A percentile compares a stretch with the other conserved stretches of the same genome.
phyloP scores from a whole-genome alignment of 2,329 filamentous ascomycete species.

The Coniochaeta prunicola region DNA sequence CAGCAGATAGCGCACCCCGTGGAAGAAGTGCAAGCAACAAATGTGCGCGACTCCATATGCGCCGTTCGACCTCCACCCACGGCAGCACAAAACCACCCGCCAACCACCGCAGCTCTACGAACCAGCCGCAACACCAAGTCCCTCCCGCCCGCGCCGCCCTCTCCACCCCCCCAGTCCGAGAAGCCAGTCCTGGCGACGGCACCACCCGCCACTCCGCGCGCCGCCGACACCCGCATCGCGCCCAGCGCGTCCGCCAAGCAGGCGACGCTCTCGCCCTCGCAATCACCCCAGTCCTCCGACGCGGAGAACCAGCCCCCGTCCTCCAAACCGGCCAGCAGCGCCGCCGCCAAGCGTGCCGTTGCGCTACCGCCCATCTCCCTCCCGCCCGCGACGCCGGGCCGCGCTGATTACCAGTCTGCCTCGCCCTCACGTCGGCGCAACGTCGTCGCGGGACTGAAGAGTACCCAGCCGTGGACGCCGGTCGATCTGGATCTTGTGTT shows the following conservation, averaged over 20 bases:
- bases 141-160: constrained; percentile 20
- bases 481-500: constrained; percentile 72
- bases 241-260: constrained; percentile 44
- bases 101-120: background rate
- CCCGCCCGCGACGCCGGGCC: constrained; percentile 37
- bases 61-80: constrained; percentile 4
- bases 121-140: constrained; percentile 12
- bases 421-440: constrained; percentile 62
- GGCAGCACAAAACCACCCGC: constrained; percentile 5
- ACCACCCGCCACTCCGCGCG: constrained; percentile 30
- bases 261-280: constrained; percentile 52
- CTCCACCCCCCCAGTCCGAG: constrained; percentile 7
- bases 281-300: constrained; percentile 69
- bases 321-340: constrained; percentile 35
- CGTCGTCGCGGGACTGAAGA: constrained; percentile 46
- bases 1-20: constrained; percentile 7
- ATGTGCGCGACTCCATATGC: constrained; percentile 8
- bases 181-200: background rate
- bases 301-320: constrained; percentile 74
- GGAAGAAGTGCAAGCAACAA: constrained; percentile 3
- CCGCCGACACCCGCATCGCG: constrained; percentile 17
- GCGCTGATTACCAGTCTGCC: constrained; percentile 49
- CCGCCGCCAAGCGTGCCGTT: constrained; percentile 31
- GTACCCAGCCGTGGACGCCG: constrained; percentile 59
- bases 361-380: constrained; percentile 36